Evolutionary conservation across 768 basidiomycete genomes (phyloP).

Genomic region (Naganishia randhawae): DNA sequence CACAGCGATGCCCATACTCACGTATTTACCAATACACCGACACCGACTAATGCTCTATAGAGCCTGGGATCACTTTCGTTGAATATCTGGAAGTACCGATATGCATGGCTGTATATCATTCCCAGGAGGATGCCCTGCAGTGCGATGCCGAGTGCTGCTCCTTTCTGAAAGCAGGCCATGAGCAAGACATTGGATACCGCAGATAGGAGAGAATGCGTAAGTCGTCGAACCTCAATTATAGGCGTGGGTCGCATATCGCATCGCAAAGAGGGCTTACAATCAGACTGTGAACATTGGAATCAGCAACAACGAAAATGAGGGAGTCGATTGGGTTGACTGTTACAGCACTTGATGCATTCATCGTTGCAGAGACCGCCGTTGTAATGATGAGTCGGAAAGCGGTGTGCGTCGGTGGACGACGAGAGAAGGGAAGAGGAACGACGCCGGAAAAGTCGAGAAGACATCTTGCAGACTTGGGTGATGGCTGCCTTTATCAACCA

Average conservation of each 20-base stretch:
- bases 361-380: background rate
- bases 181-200: background rate
- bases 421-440: background rate
- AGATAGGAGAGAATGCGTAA: background rate
- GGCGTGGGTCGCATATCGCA: background rate
- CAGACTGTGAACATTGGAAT: background rate
- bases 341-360: background rate
- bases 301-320: background rate
- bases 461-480: background rate
- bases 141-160: constrained; percentile 11
- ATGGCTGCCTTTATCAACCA: background rate
- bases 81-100: background rate
- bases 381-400: background rate
- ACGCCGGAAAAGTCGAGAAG: no score
- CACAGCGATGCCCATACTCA: background rate
- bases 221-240: background rate
- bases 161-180: background rate
- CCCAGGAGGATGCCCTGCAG: constrained; percentile 12
- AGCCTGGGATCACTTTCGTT: constrained; percentile 19
- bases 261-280: background rate
- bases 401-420: background rate
- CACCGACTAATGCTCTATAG: background rate
- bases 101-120: constrained; percentile 14
- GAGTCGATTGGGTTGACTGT: background rate
- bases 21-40: constrained; percentile 2